Conservation (phyloP, 345 rosid species). For the Sisymbrium irio region DNA sequence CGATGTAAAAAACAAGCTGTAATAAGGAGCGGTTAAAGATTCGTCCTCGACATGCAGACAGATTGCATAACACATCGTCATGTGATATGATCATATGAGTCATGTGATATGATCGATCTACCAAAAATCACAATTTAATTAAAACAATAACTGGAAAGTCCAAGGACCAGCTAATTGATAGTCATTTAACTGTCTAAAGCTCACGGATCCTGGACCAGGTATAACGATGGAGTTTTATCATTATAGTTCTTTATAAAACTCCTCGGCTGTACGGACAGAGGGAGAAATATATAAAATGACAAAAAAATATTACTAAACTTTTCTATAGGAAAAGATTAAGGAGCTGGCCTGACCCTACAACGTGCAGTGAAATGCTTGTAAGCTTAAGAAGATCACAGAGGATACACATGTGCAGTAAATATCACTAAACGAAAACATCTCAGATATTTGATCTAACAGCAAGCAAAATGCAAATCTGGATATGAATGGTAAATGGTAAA, state of each 20-base stretch:
- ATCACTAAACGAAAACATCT: neutral
- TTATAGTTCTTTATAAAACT: neutral
- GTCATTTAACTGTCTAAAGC: neutral
- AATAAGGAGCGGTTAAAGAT: slow-evolving; percentile 19
- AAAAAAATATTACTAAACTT: neutral
- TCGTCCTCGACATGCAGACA: slow-evolving; percentile 4
- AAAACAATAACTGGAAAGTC: neutral
- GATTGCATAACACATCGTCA: slow-evolving; percentile 12
- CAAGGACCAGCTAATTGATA: slow-evolving; percentile 3
- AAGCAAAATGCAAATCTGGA: neutral
- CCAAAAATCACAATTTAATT: neutral
- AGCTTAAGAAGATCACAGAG: neutral
- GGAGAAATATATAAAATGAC: neutral
- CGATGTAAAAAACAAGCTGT: slow-evolving; percentile 13
- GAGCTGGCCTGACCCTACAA: slow-evolving; percentile 33
- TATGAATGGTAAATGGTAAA: neutral
- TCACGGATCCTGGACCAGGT: slow-evolving; percentile 11
- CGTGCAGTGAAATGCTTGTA: slow-evolving; percentile 24
- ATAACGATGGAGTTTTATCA: neutral
- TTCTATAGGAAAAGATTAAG: neutral
- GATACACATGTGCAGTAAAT: neutral
- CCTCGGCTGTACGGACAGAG: neutral
- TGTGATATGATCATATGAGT: slow-evolving; percentile 29
- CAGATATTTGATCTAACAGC: neutral
- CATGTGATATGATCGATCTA: slow-evolving; percentile 21